Evolutionary conservation across 192 early-diverging fungal species (phyloP).

Genomic region (Podila verticillata): DNA sequence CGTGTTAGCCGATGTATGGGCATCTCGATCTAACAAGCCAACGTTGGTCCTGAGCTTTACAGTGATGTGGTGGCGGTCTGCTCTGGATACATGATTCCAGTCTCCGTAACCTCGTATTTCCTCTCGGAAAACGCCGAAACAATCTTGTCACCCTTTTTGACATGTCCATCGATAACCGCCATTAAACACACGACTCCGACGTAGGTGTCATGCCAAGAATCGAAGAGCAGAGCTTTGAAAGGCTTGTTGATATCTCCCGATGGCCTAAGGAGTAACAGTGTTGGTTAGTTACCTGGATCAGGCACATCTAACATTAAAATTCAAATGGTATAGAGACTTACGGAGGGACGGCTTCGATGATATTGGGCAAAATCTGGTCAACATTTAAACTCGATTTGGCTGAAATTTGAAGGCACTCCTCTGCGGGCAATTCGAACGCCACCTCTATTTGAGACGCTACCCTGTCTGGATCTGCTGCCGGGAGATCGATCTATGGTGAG

Average conservation of each 20-base stretch:
- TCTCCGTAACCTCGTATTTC: constrained; percentile 88
- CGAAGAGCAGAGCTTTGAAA: constrained; percentile 92
- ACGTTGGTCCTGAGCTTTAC: constrained; percentile 50
- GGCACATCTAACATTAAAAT: not conserved
- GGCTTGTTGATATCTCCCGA: constrained; percentile 68
- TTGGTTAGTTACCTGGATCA: not conserved
- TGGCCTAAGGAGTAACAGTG: constrained; percentile 56
- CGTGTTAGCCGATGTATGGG: too few relatives aligned
- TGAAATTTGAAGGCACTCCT: constrained; percentile 71
- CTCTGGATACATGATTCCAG: constrained; percentile 97
- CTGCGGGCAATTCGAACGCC: constrained; percentile 84
- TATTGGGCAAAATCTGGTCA: constrained; percentile 74
- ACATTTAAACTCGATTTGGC: constrained; percentile 87
- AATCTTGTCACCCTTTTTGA: constrained; percentile 87
- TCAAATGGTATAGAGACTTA: constrained; percentile 13
- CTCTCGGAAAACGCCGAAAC: constrained; percentile 79
- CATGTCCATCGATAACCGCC: constrained; percentile 84
- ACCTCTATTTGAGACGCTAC: constrained; percentile 83
- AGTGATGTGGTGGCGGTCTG: constrained; percentile 71
- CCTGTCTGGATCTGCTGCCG: constrained; percentile 82
- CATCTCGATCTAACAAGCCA: too few relatives aligned
- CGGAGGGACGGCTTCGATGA: constrained; percentile 84
- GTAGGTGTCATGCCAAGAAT: constrained; percentile 98
- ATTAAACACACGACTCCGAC: constrained; percentile 96
- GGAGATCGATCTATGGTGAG: constrained; percentile 81